A percentile compares a stretch with the other conserved stretches of the same genome.
These are phyloP conservation scores for Podosphaera fusca DNA, from an alignment of 2,329 filamentous ascomycete species.

Conservation along the genomic window DNA sequence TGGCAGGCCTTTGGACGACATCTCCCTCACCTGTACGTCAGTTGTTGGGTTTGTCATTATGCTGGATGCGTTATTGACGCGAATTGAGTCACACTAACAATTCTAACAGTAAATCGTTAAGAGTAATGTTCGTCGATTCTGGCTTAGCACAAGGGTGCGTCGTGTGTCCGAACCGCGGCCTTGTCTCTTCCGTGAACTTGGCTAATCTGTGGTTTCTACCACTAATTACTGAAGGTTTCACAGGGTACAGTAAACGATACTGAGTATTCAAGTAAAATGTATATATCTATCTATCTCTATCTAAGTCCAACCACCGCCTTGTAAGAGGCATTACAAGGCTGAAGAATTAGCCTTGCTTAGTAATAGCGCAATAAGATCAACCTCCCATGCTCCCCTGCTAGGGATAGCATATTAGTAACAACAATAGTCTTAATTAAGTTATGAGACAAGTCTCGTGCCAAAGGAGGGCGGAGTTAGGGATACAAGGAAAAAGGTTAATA, in stretches of 20 bases:
- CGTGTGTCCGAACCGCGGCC: conserved; percentile 1
- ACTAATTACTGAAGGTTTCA: background rate
- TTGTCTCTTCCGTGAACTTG: background rate
- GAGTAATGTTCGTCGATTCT: background rate
- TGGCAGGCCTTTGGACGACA: background rate
- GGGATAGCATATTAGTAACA: too few relatives aligned
- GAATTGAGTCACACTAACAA: background rate
- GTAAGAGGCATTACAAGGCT: too few relatives aligned
- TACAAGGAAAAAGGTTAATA: too few relatives aligned
- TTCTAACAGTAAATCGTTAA: background rate
- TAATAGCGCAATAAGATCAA: too few relatives aligned
- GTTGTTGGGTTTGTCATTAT: background rate
- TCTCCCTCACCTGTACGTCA: background rate
- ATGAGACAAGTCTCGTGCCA: too few relatives aligned
- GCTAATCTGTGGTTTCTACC: background rate
- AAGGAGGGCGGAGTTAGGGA: too few relatives aligned
- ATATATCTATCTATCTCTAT: too few relatives aligned
- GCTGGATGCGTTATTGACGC: background rate
- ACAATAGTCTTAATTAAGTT: too few relatives aligned
- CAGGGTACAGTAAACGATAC: background rate
- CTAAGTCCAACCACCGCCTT: too few relatives aligned
- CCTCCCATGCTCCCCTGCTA: too few relatives aligned
- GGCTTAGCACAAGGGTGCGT: background rate
- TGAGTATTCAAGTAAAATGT: too few relatives aligned
- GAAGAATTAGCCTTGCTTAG: too few relatives aligned